Base-by-base conservation (phyloP, 495 filamentous ascomycete genomes). In the Xylaria scruposa region DNA sequence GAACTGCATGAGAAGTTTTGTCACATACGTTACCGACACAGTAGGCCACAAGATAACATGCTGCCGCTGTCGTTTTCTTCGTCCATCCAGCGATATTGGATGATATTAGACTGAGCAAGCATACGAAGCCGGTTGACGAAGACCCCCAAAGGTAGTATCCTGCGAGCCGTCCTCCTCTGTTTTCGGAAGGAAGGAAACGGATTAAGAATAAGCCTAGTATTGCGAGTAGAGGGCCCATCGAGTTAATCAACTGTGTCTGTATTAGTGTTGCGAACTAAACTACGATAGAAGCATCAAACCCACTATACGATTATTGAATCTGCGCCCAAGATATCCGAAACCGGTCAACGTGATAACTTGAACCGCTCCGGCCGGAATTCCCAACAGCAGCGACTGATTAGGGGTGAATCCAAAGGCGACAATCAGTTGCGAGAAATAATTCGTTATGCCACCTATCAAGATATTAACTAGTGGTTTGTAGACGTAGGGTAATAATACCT, bases 61-160 rank as follows among this genome's bases (percentile, higher is more conserved):
- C 90, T 0, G 90, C 90, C 8, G 92, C 88, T 0, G 91, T 93
- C 0, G 91, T 93, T 79, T 92, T 93, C 82, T 93, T 92, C 12
- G 91, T 93, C 77, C 91, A 93, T 21, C 91, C 90, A 0, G 90
- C 89, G 8, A 92, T 87, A 72, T 93, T 93, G 26, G 86, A 88
- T 0, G 85, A 86, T 56, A 91, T 88, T 66, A 92, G 82, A 1
- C 88, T 86, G 67, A 91, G 81, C 0, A 81, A 79, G 54, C 88
- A 83, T 0, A 90, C 89, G 77, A 91, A 86, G 7, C 85, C 86
- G 19, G 88, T 90, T 2, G 91, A 84, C 63, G 79, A 83, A 9
- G 88, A 83, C 77, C 89, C 85, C 0, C 89, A 91, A 49, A 92
- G 80, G 75, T 92, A 92, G 76, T 90, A 91, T 2, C 89, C 90